Evolutionary conservation across 2,329 filamentous ascomycete genomes (phyloP), one percentile per base, ranked within the genome.

Genomic region (Camptophora hylomeconis): DNA sequence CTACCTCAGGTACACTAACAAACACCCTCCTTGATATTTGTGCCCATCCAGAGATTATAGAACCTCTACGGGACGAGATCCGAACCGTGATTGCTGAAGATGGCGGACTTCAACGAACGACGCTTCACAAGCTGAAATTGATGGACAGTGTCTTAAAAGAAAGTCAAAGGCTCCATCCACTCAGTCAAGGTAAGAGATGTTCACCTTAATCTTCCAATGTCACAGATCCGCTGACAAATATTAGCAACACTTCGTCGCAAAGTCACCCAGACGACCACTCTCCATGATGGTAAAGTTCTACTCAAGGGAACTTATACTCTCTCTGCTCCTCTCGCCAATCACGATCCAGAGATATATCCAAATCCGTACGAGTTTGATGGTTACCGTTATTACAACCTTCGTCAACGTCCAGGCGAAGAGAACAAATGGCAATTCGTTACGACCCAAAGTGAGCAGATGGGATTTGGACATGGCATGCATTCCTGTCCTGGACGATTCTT

Each of bases 31-130:
- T 65, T 41, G 62, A 67, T 32, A 45, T 75, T 3, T 60, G 60
- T 0, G 54, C 61, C 3, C 47, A 63, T 18, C 67, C 66, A 0
- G 60, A 71, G 17, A 55, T 65, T 38, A 48, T 67, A 18, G 51
- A 63, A 4, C 56, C 61, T 7, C 47, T 73, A 1, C 60, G 69
- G 2, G 54, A 66, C 12, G 69, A 75, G 38, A 60, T 65, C 5
- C 41, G 50, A 3, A 47, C 51, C 1, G 52, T 63, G 11, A 47
- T 53, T 17, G 48, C 53, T 2, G 58, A 61, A 5, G 52, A 53
- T 3, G 55, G 53, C 6, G 29, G 46, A 31, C 47, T 45, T 25
- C 53, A 52, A n/a, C n/a, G n/a, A 39, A 43, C 46, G 12, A 47
- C 47, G 19, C 21, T 53, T 12, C 36, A 43, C 7, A 52, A 54